A percentile compares a stretch with the other conserved stretches of the same genome.
phyloP scores from a whole-genome alignment of 2,329 filamentous ascomycete genomes.

The Ascomycota sp. region DNA sequence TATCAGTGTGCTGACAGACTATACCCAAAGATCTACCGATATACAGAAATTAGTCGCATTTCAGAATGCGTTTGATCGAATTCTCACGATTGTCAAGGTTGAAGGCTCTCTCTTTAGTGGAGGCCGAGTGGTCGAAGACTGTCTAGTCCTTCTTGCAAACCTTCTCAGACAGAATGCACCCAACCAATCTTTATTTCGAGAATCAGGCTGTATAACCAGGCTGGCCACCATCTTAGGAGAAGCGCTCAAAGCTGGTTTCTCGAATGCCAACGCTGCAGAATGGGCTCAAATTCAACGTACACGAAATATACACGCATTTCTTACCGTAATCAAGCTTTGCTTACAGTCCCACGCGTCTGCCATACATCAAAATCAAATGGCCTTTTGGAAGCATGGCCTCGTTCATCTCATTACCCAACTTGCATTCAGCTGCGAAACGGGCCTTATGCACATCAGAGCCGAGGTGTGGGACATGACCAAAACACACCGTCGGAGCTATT shows the following conservation, averaged over 20 bases:
- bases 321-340: constrained; percentile 75
- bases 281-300: constrained; percentile 66
- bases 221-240: constrained; percentile 49
- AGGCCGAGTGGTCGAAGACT: constrained; percentile 78
- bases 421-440: constrained; percentile 51
- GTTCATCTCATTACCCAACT: constrained; percentile 63
- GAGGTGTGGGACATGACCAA: constrained; percentile 52
- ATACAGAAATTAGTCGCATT: constrained; percentile 92
- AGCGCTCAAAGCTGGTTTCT: constrained; percentile 29
- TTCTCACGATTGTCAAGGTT: constrained; percentile 61
- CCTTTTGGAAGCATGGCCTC: constrained; percentile 69
- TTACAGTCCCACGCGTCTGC: constrained; percentile 61
- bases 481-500: too few relatives aligned
- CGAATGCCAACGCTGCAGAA: constrained; percentile 38
- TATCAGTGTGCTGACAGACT: constrained; percentile 65
- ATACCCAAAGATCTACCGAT: constrained; percentile 72
- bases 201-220: constrained; percentile 63
- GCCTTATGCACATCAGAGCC: constrained; percentile 55
- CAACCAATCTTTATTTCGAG: constrained; percentile 85
- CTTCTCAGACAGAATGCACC: constrained; percentile 70
- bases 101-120: constrained; percentile 73
- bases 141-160: constrained; percentile 75
- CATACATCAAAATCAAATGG: constrained; percentile 63
- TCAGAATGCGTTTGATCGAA: constrained; percentile 74
- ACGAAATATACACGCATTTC: constrained; percentile 77